Base-by-base conservation (phyloP, 2,329 filamentous ascomycete species). In the Aspergillus texensis region DNA sequence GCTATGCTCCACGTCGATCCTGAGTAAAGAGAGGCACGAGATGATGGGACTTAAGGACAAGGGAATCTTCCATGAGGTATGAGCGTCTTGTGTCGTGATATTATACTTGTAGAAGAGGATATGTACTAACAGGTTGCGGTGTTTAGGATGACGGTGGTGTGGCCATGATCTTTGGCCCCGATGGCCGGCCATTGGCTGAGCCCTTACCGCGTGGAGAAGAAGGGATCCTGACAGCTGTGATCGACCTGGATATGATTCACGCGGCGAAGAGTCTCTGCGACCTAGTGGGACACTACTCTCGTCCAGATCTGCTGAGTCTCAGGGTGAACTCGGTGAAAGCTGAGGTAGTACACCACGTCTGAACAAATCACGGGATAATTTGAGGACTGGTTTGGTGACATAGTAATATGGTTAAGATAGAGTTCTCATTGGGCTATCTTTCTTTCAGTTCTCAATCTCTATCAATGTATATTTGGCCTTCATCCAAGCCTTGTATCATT, bases 121-220 rank as follows among this genome's bases (percentile, higher is more conserved):
- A 19, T 43, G 9, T 1, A 9, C 39, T 43, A 43, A 43, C 3
- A 10, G 19, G 39, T 43, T 43, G 39, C 4, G 9, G 1, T 43
- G 14, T 14, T 12, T 46, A 46, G 43, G n/a, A 21, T 24, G 43
- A 24, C 26, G 43, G 43, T 21, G 43, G n/a, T 21, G 19, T 80
- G 60, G 81, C 81, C 4, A 83, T 82, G 64, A 79, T 86, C 26
- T 83, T 83, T 62, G 84, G 81, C 0, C 84, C 85, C 0, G 84
- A 86, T 66, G 85, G 85, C 1, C 74, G 82, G 32, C 71, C 79
- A 4, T 67, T 86, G 48, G 80, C 77, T 3, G 76, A 81, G 43
- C 70, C 77, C 0, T 41, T 81, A 60, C 74, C 4, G 72, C 75
- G 16, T 36, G 77, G 76, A 0, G 75, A 78, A 28, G 85, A 87